Conservation (phyloP, 2,329 filamentous ascomycete species). For the Spiromastix sp. region DNA sequence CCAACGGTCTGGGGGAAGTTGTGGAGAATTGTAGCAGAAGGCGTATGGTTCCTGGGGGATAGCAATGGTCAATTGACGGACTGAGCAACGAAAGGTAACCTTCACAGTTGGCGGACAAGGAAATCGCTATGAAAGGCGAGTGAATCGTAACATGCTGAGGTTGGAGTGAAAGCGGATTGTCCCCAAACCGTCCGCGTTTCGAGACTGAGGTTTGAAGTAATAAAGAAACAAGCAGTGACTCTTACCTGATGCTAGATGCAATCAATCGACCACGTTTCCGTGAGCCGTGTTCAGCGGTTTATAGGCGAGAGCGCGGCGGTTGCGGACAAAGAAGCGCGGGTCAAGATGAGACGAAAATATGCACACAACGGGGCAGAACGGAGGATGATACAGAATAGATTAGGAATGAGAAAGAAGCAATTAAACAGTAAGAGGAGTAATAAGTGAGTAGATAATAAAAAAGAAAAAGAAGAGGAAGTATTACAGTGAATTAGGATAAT, state of each 20-base stretch:
- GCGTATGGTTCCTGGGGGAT: slow-evolving; percentile 16
- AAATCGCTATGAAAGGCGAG: too few relatives aligned
- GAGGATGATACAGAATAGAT: background rate
- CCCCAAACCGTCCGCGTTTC: background rate
- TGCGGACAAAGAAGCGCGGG: too few relatives aligned
- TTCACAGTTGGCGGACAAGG: too few relatives aligned
- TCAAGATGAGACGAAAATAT: background rate
- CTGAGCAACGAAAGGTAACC: background rate
- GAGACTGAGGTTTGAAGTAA: background rate
- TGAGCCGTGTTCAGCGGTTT: background rate
- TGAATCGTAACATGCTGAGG: too few relatives aligned
- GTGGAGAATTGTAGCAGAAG: background rate
- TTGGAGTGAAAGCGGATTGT: slow-evolving; percentile 1
- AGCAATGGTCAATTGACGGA: slow-evolving; percentile 7
- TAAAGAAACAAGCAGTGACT: background rate
- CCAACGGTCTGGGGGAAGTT: background rate
- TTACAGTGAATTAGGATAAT: slow-evolving; percentile 8
- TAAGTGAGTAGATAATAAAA: background rate
- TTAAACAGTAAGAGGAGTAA: background rate
- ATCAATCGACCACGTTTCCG: slow-evolving; percentile 1
- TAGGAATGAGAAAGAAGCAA: background rate
- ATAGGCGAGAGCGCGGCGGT: background rate
- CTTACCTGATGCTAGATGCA: background rate
- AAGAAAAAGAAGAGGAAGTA: background rate
- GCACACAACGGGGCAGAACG: background rate